Evolutionary conservation across 129 eudicot species (phyloP).

Genomic region (Daucus carota): DH1_v3.0 NC_030388.2:19258501-19259000

Average conservation of each 20-base stretch:
- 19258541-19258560: not conserved
- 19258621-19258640: not conserved
- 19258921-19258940: not conserved
- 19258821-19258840: too few relatives aligned
- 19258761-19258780: not conserved
- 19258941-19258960: not conserved
- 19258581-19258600: not conserved
- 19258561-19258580: not conserved
- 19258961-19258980: too few relatives aligned
- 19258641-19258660: not conserved
- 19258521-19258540: not conserved
- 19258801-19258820: too few relatives aligned
- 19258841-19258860: not conserved
- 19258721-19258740: not conserved
- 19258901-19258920: not conserved
- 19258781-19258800: too few relatives aligned
- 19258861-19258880: not conserved
- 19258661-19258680: not conserved
- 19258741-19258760: not conserved
- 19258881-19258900: not conserved
- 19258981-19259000: not conserved
- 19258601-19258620: not conserved
- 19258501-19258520: not conserved
- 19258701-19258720: not conserved
- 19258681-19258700: not conserved